phyloP scores from a whole-genome alignment of 2,329 filamentous ascomycete species.

The Exserohilum turcica region DNA sequence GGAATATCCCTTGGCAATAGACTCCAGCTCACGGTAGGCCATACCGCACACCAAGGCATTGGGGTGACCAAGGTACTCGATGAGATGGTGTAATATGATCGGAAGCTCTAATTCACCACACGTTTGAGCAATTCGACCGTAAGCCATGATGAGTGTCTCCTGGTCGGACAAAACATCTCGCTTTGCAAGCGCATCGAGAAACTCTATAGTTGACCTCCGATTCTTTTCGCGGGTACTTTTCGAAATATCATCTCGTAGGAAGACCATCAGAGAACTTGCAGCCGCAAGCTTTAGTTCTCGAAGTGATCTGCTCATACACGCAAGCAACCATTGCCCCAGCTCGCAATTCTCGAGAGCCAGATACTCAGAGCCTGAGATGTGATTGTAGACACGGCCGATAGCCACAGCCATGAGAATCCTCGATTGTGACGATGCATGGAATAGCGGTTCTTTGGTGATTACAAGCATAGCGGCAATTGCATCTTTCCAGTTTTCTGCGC shows the following conservation, averaged over 20 bases:
- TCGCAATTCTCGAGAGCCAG: conserved; percentile 70
- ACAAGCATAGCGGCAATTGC: conserved; percentile 35
- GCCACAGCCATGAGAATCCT: conserved; percentile 42
- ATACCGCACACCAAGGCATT: conserved; percentile 80
- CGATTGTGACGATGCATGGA: conserved; percentile 37
- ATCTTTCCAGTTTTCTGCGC: conserved; percentile 41
- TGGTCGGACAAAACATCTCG: conserved; percentile 70
- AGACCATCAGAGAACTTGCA: conserved; percentile 69
- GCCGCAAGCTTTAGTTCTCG: conserved; percentile 84
- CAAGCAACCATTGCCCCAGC: conserved; percentile 79
- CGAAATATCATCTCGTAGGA: conserved; percentile 61
- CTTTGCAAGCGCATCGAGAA: conserved; percentile 74
- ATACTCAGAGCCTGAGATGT: conserved; percentile 64
- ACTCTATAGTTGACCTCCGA: conserved; percentile 69
- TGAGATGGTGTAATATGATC: conserved; percentile 78
- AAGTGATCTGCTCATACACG: conserved; percentile 79
- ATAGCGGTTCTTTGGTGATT: conserved; percentile 37
- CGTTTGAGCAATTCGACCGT: conserved; percentile 79
- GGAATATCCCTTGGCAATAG: conserved; percentile 69
- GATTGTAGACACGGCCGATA: conserved; percentile 70
- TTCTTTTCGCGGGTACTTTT: conserved; percentile 64
- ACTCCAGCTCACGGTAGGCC: conserved; percentile 81
- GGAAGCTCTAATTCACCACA: conserved; percentile 84
- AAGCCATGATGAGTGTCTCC: conserved; percentile 83
- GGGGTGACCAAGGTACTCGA: conserved; percentile 84